Conservation (phyloP, 306 rosid genomes). For the Trichosanthes cucumerina region DNA sequence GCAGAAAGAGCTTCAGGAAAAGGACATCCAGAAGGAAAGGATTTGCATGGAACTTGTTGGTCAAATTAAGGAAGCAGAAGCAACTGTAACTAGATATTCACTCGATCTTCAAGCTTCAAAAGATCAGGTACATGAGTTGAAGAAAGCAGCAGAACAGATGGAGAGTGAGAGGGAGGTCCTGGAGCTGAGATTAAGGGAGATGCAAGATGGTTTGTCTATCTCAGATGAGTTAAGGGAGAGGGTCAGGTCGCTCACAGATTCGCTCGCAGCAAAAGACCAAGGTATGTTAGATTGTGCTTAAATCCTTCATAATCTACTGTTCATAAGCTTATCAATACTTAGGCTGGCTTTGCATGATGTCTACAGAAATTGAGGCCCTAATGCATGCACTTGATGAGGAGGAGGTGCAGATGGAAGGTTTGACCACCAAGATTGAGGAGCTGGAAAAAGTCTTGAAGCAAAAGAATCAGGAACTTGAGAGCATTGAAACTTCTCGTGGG, state of each 20-base stretch:
- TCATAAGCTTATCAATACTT: neutral
- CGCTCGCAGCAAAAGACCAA: conserved; percentile 75
- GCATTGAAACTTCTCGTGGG: conserved; percentile 62
- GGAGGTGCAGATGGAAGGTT: conserved; percentile 78
- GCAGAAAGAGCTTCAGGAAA: conserved; percentile 90
- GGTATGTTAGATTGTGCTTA: conserved; percentile 34
- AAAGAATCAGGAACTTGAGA: conserved; percentile 60
- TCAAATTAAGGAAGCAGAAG: conserved; percentile 85
- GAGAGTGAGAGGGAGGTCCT: conserved; percentile 43
- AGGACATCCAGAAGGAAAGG: conserved; percentile 75
- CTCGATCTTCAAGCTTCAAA: conserved; percentile 61
- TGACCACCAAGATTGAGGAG: conserved; percentile 48
- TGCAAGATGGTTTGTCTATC: conserved; percentile 36
- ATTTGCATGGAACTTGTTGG: conserved; percentile 73
- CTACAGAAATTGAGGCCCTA: conserved; percentile 76
- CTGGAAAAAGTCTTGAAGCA: conserved; percentile 54
- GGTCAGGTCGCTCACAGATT: conserved; percentile 48
- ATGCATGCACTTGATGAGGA: conserved; percentile 97
- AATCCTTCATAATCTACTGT: neutral
- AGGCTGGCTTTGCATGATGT: conserved; percentile 21
- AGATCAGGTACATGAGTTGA: conserved; percentile 40
- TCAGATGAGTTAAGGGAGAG: conserved; percentile 56
- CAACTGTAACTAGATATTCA: conserved; percentile 41
- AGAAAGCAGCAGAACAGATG: conserved; percentile 38
- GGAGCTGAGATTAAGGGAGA: conserved; percentile 54